Evolutionary conservation across 306 rosid species (phyloP).

Genomic region (Dalbergia oliveri): DNA sequence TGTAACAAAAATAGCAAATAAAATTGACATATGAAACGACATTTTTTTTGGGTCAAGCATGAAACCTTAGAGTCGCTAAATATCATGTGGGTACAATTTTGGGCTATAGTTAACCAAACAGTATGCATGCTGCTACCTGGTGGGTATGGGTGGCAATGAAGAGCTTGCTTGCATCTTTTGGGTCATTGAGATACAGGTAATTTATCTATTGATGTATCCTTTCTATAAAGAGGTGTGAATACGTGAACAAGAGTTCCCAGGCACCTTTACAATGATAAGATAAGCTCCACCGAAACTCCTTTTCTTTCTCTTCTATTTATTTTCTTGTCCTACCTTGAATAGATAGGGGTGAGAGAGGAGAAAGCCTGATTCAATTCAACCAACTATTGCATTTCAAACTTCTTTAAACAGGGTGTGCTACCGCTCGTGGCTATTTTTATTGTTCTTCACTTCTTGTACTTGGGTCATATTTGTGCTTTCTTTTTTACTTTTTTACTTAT

Average conservation of each 20-base stretch:
- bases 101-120: not conserved
- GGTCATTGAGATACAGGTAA: not conserved
- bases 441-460: too few relatives aligned
- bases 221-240: slow-evolving; percentile 57
- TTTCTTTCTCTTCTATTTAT: slow-evolving; percentile 16
- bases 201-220: slow-evolving; percentile 33
- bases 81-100: slow-evolving; percentile 43
- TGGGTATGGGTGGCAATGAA: too few relatives aligned
- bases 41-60: not conserved
- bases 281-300: slow-evolving; percentile 28
- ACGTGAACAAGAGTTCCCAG: slow-evolving; percentile 41
- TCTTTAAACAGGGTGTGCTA: not conserved
- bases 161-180: not conserved
- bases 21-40: too few relatives aligned
- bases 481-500: too few relatives aligned
- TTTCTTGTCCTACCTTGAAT: not conserved
- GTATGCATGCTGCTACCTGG: too few relatives aligned
- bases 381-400: slow-evolving; percentile 13
- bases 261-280: not conserved
- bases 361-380: not conserved
- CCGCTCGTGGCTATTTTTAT: too few relatives aligned
- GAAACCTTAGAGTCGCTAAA: slow-evolving; percentile 27
- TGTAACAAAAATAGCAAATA: too few relatives aligned
- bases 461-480: too few relatives aligned
- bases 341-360: not conserved